These are phyloP conservation scores for Sporothrix protearum DNA, from an alignment of 2,329 filamentous ascomycete species.

Conservation along the genomic window DNA sequence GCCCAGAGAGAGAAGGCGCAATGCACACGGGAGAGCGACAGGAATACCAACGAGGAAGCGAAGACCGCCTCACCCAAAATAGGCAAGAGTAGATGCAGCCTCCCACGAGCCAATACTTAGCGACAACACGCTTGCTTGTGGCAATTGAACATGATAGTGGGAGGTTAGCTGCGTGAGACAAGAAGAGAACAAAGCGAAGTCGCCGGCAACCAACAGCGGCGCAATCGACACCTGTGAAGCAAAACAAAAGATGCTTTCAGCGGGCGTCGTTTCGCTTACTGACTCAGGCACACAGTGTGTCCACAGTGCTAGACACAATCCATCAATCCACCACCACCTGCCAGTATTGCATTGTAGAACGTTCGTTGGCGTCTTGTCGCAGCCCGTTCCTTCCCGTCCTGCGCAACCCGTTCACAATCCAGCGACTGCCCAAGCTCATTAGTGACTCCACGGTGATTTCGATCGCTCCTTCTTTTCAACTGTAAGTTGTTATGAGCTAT, in stretches of 20 bases:
- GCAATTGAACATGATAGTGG: background rate
- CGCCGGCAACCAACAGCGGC: background rate
- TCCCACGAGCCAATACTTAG: background rate
- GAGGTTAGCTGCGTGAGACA: background rate
- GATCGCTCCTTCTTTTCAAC: background rate
- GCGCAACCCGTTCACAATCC: background rate
- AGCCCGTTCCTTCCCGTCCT: background rate
- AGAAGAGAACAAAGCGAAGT: background rate
- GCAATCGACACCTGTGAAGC: background rate
- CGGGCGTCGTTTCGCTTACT: background rate
- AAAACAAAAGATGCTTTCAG: background rate
- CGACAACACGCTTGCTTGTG: background rate
- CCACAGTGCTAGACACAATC: background rate
- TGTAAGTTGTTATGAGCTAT: background rate
- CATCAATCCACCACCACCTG: background rate
- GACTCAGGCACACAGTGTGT: constrained; percentile 18
- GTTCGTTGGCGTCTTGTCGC: background rate
- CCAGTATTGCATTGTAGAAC: background rate
- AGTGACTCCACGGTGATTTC: background rate
- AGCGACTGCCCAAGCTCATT: background rate
- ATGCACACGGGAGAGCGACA: background rate
- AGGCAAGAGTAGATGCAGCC: background rate
- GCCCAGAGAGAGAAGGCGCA: background rate
- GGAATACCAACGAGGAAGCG: background rate
- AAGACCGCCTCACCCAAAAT: background rate